phyloP scores from a whole-genome alignment of 345 rosid genomes.

The Heritiera littoralis region DNA sequence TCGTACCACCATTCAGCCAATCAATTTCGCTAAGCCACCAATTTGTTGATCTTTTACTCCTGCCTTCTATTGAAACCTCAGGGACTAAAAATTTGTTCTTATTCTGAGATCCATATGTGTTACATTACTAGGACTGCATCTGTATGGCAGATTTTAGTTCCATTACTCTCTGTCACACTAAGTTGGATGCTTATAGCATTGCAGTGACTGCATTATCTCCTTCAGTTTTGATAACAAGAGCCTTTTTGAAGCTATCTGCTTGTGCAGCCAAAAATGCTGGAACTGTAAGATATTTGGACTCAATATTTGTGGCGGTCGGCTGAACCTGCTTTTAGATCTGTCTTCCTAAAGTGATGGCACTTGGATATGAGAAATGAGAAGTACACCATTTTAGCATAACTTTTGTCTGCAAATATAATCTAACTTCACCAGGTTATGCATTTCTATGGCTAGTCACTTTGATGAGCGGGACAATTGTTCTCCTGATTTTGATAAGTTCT shows the following conservation, averaged over 20 bases:
- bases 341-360: neutral
- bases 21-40: neutral
- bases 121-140: slow-evolving; percentile 27
- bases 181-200: slow-evolving; percentile 26
- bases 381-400: neutral
- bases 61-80: slow-evolving; percentile 23
- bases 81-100: slow-evolving; percentile 23
- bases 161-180: slow-evolving; percentile 24
- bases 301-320: slow-evolving; percentile 4
- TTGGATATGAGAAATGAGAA: neutral
- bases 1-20: slow-evolving; percentile 3
- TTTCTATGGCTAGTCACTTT: slow-evolving; percentile 22
- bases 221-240: slow-evolving; percentile 25
- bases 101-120: slow-evolving; percentile 25
- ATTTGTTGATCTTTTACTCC: neutral
- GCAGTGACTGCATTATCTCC: slow-evolving; percentile 20
- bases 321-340: neutral
- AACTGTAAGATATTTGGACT: slow-evolving; percentile 14
- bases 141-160: slow-evolving; percentile 31
- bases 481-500: slow-evolving; percentile 19
- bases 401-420: neutral
- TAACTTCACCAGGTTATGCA: slow-evolving; percentile 4
- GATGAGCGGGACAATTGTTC: slow-evolving; percentile 26
- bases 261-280: slow-evolving; percentile 24
- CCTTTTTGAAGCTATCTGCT: slow-evolving; percentile 20